phyloP scores from a whole-genome alignment of 1,139 yeast species.

The Yamadazyma atlantica region DNA sequence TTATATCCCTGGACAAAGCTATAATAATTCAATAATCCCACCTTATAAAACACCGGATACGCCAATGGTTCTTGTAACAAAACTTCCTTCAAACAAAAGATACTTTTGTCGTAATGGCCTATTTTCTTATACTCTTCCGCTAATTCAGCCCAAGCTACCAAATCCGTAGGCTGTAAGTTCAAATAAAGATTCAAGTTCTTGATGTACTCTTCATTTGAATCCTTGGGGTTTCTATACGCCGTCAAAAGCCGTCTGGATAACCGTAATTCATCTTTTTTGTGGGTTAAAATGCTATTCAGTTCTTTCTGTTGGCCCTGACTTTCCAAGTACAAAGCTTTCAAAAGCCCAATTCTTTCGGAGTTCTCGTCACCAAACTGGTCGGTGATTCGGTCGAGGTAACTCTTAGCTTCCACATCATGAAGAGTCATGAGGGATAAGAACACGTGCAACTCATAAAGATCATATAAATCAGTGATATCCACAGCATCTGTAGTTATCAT shows the following conservation, averaged over 20 bases:
- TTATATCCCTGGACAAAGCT: constrained; percentile 21
- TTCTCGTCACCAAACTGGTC: constrained; percentile 54
- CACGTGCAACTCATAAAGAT: constrained; percentile 70
- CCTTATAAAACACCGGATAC: constrained; percentile 63
- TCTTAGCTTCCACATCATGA: constrained; percentile 70
- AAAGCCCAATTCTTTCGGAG: constrained; percentile 57
- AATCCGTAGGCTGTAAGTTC: constrained; percentile 67
- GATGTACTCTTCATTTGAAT: constrained; percentile 38
- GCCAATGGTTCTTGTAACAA: constrained; percentile 69
- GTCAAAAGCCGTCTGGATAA: constrained; percentile 38
- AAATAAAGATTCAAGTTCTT: constrained; percentile 49
- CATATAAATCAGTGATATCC: constrained; percentile 52
- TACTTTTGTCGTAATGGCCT: constrained; percentile 70
- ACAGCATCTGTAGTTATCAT: constrained; percentile 30
- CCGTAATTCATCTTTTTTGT: constrained; percentile 34
- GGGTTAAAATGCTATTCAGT: constrained; percentile 39
- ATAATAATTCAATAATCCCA: constrained; percentile 44
- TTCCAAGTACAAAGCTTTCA: constrained; percentile 59
- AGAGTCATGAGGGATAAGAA: constrained; percentile 63
- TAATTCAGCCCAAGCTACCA: constrained; percentile 75
- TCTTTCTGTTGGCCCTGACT: constrained; percentile 43
- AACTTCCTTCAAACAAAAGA: constrained; percentile 68
- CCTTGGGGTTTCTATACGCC: constrained; percentile 17
- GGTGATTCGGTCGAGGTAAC: constrained; percentile 57
- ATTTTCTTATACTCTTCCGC: constrained; percentile 56